Percentiles rank a stretch among this genome's conserved stretches.
phyloP scores from a whole-genome alignment of 2,329 filamentous ascomycete species.

The Raffaelea arxii region DNA sequence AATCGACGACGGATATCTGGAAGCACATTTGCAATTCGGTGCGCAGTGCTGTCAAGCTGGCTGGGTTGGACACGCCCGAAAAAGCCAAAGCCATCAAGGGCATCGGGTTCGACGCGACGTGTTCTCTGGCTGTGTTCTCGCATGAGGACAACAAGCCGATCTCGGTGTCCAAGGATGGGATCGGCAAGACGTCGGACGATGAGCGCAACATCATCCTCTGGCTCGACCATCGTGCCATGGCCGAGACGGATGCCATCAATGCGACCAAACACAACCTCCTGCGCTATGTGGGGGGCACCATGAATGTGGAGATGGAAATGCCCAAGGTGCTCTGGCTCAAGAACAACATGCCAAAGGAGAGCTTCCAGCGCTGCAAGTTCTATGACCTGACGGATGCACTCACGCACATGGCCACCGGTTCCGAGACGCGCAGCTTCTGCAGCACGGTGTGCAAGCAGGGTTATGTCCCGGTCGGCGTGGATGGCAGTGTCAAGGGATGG shows the following conservation, averaged over 20 bases:
- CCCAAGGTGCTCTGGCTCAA: constrained; percentile 98
- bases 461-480: constrained; percentile 91
- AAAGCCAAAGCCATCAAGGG: constrained; percentile 80
- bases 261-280: constrained; percentile 84
- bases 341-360: constrained; percentile 89
- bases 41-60: constrained; percentile 69
- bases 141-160: constrained; percentile 85
- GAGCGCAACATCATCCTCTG: constrained; percentile 94
- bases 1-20: constrained; percentile 98
- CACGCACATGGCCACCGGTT: constrained; percentile 88
- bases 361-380: constrained; percentile 91
- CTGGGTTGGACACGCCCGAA: constrained; percentile 63
- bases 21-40: constrained; percentile 85
- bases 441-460: constrained; percentile 97
- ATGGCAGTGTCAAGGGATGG: constrained; percentile 96
- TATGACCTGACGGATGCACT: constrained; percentile 90
- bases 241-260: constrained; percentile 91
- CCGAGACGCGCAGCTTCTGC: constrained; percentile 87
- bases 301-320: constrained; percentile 99
- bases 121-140: constrained; percentile 85
- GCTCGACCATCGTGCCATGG: constrained; percentile 88
- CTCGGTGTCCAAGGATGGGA: constrained; percentile 73
- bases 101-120: constrained; percentile 97
- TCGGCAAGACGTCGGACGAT: constrained; percentile 55
- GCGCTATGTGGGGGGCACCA: constrained; percentile 91